Conservation (phyloP, 2,329 filamentous ascomycete species). For the Hypoxylon sp. region DNA sequence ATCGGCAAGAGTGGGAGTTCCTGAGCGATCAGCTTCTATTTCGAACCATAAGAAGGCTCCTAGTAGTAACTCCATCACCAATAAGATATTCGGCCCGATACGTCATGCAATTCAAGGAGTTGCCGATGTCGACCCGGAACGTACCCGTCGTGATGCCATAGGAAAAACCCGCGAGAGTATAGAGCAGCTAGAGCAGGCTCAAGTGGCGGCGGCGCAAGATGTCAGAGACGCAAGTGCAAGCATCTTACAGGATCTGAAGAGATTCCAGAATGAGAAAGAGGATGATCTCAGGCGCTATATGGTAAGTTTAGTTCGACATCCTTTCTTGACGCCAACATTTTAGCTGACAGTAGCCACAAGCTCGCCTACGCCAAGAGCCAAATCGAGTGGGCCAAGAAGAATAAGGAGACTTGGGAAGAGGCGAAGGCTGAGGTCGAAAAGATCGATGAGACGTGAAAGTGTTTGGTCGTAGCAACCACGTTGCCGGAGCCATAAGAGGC, state of each 20-base stretch:
- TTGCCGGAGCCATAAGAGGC: not conserved
- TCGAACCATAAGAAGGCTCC: constrained; percentile 80
- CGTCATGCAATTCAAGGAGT: constrained; percentile 97
- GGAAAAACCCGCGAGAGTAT: constrained; percentile 95
- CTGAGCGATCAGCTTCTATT: constrained; percentile 63
- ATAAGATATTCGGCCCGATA: constrained; percentile 93
- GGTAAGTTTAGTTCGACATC: constrained; percentile 69
- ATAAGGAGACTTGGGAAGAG: constrained; percentile 92
- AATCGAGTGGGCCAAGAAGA: constrained; percentile 93
- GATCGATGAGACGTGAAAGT: constrained; percentile 74
- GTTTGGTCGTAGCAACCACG: constrained; percentile 5
- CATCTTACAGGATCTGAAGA: constrained; percentile 87
- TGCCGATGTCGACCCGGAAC: constrained; percentile 94
- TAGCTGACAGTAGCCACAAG: constrained; percentile 60
- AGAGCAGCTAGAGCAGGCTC: constrained; percentile 86
- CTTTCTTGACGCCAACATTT: constrained; percentile 10
- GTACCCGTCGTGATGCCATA: constrained; percentile 91
- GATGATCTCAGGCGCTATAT: constrained; percentile 94
- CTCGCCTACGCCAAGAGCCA: constrained; percentile 93
- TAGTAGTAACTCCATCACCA: constrained; percentile 90
- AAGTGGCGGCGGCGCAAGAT: constrained; percentile 88
- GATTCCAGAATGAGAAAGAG: constrained; percentile 96
- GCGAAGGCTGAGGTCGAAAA: constrained; percentile 88
- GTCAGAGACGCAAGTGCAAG: constrained; percentile 92
- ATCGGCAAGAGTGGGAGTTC: constrained; percentile 80